A percentile compares a stretch with the other conserved stretches of the same genome.
Conservation (phyloP, 164 flowering plant genomes). For the Vitis labrusca region DNA sequence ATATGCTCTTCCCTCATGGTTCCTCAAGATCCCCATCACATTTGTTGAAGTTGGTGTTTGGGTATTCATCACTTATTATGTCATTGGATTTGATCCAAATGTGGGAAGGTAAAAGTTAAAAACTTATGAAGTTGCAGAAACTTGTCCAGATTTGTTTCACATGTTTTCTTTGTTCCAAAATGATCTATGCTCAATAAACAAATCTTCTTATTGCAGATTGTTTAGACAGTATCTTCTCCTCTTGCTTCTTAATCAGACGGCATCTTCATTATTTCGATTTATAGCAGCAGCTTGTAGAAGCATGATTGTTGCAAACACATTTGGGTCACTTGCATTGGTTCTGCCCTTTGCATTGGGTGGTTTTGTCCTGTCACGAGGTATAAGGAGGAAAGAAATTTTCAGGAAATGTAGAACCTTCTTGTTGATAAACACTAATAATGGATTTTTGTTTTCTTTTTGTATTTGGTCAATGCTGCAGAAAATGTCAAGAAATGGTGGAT, state of each 20-base stretch:
- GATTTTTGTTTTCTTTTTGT: background rate
- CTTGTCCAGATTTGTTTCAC: too few species aligned
- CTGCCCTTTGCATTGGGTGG: slow-evolving; percentile 21
- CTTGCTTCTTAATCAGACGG: slow-evolving; percentile 24
- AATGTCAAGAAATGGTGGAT: too few species aligned
- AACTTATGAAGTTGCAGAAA: too few species aligned
- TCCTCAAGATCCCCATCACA: slow-evolving; percentile 56
- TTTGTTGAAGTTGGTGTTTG: slow-evolving; percentile 51
- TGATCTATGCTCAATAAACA: background rate
- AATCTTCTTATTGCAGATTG: slow-evolving; percentile 18
- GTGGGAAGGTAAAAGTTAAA: slow-evolving; percentile 40
- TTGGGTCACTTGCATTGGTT: slow-evolving; percentile 21
- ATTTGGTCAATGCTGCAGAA: too few species aligned
- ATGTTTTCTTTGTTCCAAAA: too few species aligned
- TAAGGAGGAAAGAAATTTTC: background rate
- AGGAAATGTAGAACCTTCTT: background rate
- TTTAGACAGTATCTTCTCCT: slow-evolving; percentile 29
- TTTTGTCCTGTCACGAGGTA: slow-evolving; percentile 30
- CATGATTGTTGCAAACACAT: slow-evolving; percentile 28
- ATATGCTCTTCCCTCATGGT: slow-evolving; percentile 55
- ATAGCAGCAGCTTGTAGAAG: slow-evolving; percentile 25
- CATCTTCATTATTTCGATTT: slow-evolving; percentile 27
- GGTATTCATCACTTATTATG: slow-evolving; percentile 56
- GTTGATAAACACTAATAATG: background rate
- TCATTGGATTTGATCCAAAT: slow-evolving; percentile 59